Evolutionary conservation across 768 basidiomycete species (phyloP).

Genomic region (Mycena amicta): DNA sequence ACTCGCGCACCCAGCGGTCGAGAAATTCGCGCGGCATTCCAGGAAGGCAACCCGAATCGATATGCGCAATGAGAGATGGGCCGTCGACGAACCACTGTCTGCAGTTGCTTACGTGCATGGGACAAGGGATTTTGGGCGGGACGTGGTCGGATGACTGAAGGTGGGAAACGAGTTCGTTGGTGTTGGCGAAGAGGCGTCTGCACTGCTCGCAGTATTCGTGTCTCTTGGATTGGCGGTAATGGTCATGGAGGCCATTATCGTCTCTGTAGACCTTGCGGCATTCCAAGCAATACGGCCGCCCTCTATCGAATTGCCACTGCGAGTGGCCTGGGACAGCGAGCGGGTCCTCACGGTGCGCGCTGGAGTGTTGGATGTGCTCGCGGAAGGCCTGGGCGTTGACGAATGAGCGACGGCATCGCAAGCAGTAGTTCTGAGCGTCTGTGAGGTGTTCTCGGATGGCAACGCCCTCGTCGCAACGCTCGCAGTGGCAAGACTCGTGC

Average conservation of each 20-base stretch:
- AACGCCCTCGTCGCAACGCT: background rate
- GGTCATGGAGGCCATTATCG: background rate
- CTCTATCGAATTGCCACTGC: background rate
- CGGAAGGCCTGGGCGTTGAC: background rate
- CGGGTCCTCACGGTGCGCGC: background rate
- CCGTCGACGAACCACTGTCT: background rate
- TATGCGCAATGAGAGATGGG: background rate
- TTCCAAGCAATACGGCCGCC: background rate
- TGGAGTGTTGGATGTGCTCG: background rate
- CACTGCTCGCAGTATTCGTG: background rate
- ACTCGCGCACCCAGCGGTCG: background rate
- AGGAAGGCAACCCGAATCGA: background rate
- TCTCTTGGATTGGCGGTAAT: background rate
- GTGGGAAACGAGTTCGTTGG: background rate
- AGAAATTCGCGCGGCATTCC: background rate
- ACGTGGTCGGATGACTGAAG: background rate
- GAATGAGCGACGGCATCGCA: background rate
- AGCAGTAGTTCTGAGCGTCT: background rate
- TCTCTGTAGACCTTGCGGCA: background rate
- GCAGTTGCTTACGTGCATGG: background rate
- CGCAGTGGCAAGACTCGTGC: background rate
- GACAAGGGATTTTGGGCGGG: background rate
- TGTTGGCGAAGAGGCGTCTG: background rate
- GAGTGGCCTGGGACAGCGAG: too few relatives aligned
- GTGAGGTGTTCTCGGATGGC: background rate